A percentile compares a stretch with the other conserved stretches of the same genome.
phyloP scores from a whole-genome alignment of 306 rosid species.

The Purshia tridentata region DNA sequence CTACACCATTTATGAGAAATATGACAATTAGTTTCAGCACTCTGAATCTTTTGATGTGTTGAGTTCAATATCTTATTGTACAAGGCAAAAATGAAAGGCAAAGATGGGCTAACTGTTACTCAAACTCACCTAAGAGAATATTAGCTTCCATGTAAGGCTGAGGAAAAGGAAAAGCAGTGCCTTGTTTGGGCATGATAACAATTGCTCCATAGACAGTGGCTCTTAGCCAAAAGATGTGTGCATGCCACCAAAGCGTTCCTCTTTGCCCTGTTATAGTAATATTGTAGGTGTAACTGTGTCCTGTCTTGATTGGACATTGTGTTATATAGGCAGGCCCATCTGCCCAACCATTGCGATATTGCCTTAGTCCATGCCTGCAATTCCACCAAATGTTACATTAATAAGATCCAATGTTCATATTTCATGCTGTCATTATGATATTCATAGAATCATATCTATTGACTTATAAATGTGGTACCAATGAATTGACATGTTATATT shows the following conservation, averaged over 20 bases:
- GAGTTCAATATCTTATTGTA: neutral
- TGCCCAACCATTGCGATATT: slow-evolving; percentile 42
- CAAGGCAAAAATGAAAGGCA: neutral
- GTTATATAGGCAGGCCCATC: slow-evolving; percentile 44
- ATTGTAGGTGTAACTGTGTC: slow-evolving; percentile 26
- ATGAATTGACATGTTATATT: slow-evolving; percentile 40
- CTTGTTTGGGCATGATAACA: slow-evolving; percentile 31
- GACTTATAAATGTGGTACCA: slow-evolving; percentile 15
- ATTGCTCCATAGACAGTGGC: slow-evolving; percentile 42
- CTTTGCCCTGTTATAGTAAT: slow-evolving; percentile 38
- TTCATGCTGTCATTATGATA: too few relatives aligned
- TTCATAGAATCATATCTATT: neutral
- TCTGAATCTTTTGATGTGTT: neutral
- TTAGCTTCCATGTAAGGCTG: slow-evolving; percentile 29
- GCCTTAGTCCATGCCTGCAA: slow-evolving; percentile 41
- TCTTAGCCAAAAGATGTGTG: slow-evolving; percentile 40
- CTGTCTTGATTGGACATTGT: slow-evolving; percentile 39
- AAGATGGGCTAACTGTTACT: neutral
- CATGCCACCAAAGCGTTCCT: slow-evolving; percentile 47
- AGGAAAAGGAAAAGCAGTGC: slow-evolving; percentile 29
- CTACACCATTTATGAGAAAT: slow-evolving; percentile 14
- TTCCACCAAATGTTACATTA: neutral
- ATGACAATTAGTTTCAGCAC: neutral
- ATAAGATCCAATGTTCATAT: neutral
- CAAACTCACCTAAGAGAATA: slow-evolving; percentile 27